These are phyloP conservation scores for Boletus pseudopeckii DNA, from an alignment of 768 basidiomycete species.

Conservation along the genomic window DNA sequence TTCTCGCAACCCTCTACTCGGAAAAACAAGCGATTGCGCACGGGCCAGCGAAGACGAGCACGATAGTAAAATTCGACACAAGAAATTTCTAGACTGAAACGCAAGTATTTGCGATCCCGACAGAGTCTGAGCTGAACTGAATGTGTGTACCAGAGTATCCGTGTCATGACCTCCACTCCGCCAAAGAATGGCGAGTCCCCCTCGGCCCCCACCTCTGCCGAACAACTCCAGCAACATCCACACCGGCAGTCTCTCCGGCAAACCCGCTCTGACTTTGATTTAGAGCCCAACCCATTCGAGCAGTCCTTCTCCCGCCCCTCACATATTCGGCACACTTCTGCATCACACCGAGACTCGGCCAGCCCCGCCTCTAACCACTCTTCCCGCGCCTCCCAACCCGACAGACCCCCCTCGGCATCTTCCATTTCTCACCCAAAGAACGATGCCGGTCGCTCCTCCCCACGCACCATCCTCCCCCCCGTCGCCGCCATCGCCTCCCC, in stretches of 20 bases:
- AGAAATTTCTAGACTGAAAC: conserved; percentile 17
- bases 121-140: conserved; percentile 16
- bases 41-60: conserved; percentile 27
- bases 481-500: conserved; percentile 71
- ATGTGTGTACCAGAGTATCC: no score
- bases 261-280: conserved; percentile 63
- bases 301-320: conserved; percentile 78
- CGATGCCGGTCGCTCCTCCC: conserved; percentile 34
- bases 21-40: conserved; percentile 27
- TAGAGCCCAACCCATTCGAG: conserved; percentile 93
- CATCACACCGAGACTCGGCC: conserved; percentile 32
- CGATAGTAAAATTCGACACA: neutral
- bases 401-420: conserved; percentile 34
- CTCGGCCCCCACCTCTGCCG: conserved; percentile 13
- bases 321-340: conserved; percentile 45
- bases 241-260: conserved; percentile 35
- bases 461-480: conserved; percentile 79
- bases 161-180: no score
- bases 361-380: conserved; percentile 35
- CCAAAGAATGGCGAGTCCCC: conserved; percentile 37
- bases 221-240: neutral
- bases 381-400: conserved; percentile 34
- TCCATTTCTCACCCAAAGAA: conserved; percentile 31
- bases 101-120: conserved; percentile 24
- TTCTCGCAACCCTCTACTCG: conserved; percentile 32